Conservation (phyloP, 345 rosid species). For the Gossypium turneri region DNA sequence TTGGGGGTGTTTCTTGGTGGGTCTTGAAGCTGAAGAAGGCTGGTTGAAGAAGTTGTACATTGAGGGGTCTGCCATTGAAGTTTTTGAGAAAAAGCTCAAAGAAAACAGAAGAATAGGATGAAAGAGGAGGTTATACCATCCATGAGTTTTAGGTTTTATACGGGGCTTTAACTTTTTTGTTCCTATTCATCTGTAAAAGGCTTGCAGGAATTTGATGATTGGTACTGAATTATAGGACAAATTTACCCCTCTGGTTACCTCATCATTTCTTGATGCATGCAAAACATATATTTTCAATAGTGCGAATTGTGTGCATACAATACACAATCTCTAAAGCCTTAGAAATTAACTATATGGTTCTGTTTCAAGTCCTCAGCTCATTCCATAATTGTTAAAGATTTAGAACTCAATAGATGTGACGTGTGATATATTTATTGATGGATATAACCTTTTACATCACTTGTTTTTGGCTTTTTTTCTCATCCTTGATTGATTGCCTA, state of each 20-base stretch:
- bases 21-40: conserved; percentile 20
- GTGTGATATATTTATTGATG: neutral
- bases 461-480: neutral
- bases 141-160: conserved; percentile 12
- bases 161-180: conserved; percentile 7
- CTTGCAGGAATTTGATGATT: conserved; percentile 5
- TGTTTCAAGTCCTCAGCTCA: neutral
- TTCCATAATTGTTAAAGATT: neutral
- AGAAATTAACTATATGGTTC: neutral
- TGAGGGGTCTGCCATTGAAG: conserved; percentile 40
- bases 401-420: neutral
- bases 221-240: neutral
- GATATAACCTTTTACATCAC: conserved; percentile 13
- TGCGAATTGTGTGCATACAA: neutral
- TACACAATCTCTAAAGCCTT: neutral
- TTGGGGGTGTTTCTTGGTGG: conserved; percentile 23
- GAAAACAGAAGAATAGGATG: neutral
- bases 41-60: conserved; percentile 41
- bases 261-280: neutral
- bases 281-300: neutral
- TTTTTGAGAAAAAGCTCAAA: conserved; percentile 7
- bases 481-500: neutral
- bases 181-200: neutral
- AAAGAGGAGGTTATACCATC: neutral
- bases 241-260: neutral